Evolutionary conservation across 768 basidiomycete species (phyloP).

Genomic region (Mycena vulgaris): DNA sequence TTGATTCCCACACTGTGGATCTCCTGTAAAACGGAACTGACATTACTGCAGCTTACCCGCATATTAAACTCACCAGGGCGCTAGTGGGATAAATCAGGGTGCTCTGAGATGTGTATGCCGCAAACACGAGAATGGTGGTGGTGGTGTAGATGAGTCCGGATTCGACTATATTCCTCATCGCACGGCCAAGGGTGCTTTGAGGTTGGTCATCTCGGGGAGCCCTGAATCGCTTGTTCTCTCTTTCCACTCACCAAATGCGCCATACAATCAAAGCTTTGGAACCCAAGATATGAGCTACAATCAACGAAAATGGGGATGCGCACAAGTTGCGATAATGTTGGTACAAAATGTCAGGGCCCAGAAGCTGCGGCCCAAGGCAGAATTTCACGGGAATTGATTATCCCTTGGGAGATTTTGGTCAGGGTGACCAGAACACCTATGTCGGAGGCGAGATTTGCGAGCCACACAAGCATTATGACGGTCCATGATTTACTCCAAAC

Average conservation of each 20-base stretch:
- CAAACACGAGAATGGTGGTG: slow-evolving; percentile 14
- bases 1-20: slow-evolving; percentile 21
- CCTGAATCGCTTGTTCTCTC: not conserved
- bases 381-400: not conserved
- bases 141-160: slow-evolving; percentile 22
- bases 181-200: not conserved
- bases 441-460: not conserved
- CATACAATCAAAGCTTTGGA: slow-evolving; percentile 27
- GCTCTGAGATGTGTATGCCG: slow-evolving; percentile 11
- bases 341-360: slow-evolving; percentile 16
- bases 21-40: not conserved
- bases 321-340: slow-evolving; percentile 21
- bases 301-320: not conserved
- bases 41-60: not conserved
- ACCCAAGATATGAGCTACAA: not conserved
- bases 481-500: not conserved
- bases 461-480: slow-evolving; percentile 1
- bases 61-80: not conserved
- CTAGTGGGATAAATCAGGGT: slow-evolving; percentile 11
- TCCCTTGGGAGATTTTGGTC: not conserved
- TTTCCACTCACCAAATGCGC: slow-evolving; percentile 15
- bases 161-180: slow-evolving; percentile 27
- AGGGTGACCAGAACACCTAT: not conserved
- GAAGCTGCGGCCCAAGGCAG: slow-evolving; percentile 4
- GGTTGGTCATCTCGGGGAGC: not conserved